Conservation (phyloP, 352 stramenopile genomes). For the Chrysophaeum taylorii region DNA sequence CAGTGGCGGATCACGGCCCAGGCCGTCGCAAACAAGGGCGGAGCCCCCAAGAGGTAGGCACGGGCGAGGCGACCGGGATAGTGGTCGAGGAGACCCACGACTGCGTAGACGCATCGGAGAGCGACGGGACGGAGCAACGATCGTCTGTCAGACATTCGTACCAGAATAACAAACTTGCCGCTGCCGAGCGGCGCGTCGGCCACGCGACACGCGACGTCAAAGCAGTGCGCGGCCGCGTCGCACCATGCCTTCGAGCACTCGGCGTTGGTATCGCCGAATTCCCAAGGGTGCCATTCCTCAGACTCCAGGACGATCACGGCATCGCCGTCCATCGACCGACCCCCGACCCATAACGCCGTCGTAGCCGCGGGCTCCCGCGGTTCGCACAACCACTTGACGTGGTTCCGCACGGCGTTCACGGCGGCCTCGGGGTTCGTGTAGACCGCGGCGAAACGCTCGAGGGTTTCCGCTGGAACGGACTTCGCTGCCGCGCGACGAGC, state of each 20-base stretch:
- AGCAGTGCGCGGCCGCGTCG: too few relatives aligned
- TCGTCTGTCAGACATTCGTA: neutral
- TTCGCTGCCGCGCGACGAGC: neutral
- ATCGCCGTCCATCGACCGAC: neutral
- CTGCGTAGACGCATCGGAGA: neutral
- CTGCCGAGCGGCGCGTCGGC: too few relatives aligned
- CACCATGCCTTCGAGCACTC: too few relatives aligned
- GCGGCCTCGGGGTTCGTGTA: neutral
- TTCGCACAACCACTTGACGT: neutral
- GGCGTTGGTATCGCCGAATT: neutral
- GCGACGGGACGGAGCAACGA: neutral
- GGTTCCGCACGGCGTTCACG: neutral
- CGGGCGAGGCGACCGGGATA: neutral
- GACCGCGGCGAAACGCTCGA: neutral
- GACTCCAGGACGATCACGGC: neutral
- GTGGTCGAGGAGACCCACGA: neutral
- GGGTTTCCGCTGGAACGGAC: neutral
- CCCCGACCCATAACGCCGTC: neutral
- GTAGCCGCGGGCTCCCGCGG: neutral
- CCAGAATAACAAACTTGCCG: neutral
- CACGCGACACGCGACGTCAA: too few relatives aligned
- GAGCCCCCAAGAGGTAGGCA: neutral
- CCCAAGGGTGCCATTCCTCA: constrained; percentile 1
- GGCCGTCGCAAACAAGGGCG: neutral
- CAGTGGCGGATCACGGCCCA: neutral